phyloP scores from a whole-genome alignment of 768 basidiomycete genomes.

The Russula brevipes region DNA sequence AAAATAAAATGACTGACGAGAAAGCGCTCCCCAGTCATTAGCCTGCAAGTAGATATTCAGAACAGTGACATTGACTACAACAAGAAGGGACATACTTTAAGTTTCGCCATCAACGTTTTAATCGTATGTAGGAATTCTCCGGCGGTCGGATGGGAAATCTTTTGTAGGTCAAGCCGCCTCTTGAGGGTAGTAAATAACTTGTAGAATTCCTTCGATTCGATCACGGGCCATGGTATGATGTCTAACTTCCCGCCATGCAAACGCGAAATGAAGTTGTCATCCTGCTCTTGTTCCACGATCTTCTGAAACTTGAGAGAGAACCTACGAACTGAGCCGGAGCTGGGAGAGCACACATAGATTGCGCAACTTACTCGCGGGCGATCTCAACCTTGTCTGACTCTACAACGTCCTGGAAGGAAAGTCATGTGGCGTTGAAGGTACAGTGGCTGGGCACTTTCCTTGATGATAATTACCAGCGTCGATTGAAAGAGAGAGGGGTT shows the following conservation, averaged over 20 bases:
- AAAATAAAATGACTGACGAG: conserved; percentile 41
- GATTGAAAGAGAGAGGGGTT: conserved; percentile 58
- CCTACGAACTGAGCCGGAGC: conserved; percentile 29
- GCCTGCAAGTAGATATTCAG: conserved; percentile 34
- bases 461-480: conserved; percentile 56
- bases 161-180: conserved; percentile 44
- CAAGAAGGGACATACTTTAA: neutral
- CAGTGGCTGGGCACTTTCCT: conserved; percentile 34
- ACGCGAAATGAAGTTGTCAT: conserved; percentile 57
- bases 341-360: neutral
- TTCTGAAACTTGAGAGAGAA: conserved; percentile 53
- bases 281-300: conserved; percentile 58
- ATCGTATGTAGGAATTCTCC: conserved; percentile 40
- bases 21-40: conserved; percentile 61
- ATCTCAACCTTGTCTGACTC: conserved; percentile 57
- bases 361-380: conserved; percentile 44
- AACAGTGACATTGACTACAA: no score
- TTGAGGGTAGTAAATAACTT: conserved; percentile 45
- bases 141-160: conserved; percentile 44
- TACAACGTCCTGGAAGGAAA: conserved; percentile 48
- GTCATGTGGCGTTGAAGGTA: neutral
- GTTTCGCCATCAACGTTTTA: conserved; percentile 18
- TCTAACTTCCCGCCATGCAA: conserved; percentile 50
- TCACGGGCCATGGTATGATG: conserved; percentile 64
- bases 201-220: conserved; percentile 58